Evolutionary conservation across 768 basidiomycete genomes (phyloP), one percentile per base, ranked within the genome.

Genomic region (Pleurotus eryngii): DNA sequence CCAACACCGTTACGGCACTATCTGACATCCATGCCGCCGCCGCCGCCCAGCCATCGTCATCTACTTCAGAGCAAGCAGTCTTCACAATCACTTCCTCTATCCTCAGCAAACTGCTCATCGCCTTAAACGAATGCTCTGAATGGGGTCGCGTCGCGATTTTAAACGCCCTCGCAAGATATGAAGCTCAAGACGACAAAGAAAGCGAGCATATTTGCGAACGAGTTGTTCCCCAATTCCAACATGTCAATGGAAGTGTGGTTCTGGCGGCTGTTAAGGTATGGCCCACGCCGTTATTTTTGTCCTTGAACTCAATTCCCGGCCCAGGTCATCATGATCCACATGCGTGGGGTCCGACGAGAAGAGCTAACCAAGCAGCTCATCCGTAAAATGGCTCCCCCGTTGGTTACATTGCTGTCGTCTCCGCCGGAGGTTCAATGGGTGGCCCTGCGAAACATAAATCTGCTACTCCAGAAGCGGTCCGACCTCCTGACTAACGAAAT

Each of bases 341-440:
- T 98, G 78, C 89, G 90, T 40, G 74, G 80, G 35, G 89, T 97
- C 17, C 78, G 75, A 37, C 75, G 92, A 56, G 93, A 95, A 51
- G 93, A 95, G 5, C 81, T 98, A 58, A 77, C 86, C 50, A 92
- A 89, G 64, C 86, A 90, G 57, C 81, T 98, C 18, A 77, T 96
- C 27, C 84, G 92, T 47, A 99, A 99, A 77, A 97, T 98, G 95
- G 95, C 95, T 1, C 97, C 96, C 4, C 97, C 97, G 18, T 73
- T 89, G 18, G 96, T 99, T 22, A 99, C 97, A 0, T 83, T 99
- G 9, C 84, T 99, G 2, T 97, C 96, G 1, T 94, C 95, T 1
- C 93, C 95, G 3, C 95, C 96, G 0, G 97, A 99, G 67, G 92
- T 98, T 0, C 97, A 99, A 72, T 99, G 96, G 95, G 96, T 98